Percentiles rank a stretch among this genome's conserved stretches.
phyloP scores from a whole-genome alignment of 2,329 filamentous ascomycete genomes.

The Coniochaeta prunicola region DNA sequence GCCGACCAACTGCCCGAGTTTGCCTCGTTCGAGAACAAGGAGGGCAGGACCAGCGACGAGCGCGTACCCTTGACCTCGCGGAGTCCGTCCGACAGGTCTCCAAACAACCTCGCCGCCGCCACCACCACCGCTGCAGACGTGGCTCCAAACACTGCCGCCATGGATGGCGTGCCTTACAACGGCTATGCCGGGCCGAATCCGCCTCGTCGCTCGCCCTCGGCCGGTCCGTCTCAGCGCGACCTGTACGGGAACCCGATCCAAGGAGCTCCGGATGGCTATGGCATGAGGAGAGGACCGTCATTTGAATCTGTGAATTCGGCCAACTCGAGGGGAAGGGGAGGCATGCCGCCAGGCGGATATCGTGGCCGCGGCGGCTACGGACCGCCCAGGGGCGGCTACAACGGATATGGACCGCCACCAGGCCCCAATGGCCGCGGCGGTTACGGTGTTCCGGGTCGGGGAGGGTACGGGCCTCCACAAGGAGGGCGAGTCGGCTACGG shows the following conservation, averaged over 20 bases:
- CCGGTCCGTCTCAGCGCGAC: slow-evolving; percentile 32
- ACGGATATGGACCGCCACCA: slow-evolving; percentile 33
- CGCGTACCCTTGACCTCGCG: slow-evolving; percentile 61
- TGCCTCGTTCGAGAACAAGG: slow-evolving; percentile 58
- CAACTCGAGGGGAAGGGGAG: slow-evolving; percentile 46
- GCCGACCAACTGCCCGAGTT: slow-evolving; percentile 45
- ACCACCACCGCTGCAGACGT: too few relatives aligned
- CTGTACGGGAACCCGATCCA: slow-evolving; percentile 56
- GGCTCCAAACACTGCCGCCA: slow-evolving; percentile 19
- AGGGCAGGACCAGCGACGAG: slow-evolving; percentile 59
- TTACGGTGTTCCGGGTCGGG: slow-evolving; percentile 22
- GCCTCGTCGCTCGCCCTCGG: slow-evolving; percentile 28
- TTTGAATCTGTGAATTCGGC: slow-evolving; percentile 39
- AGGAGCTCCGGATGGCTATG: slow-evolving; percentile 36
- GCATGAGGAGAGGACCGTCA: slow-evolving; percentile 37
- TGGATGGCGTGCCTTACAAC: slow-evolving; percentile 18
- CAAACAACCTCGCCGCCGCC: slow-evolving; percentile 32
- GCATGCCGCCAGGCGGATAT: slow-evolving; percentile 33
- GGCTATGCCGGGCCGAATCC: slow-evolving; percentile 22
- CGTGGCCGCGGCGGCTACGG: slow-evolving; percentile 44
- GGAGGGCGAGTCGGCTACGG: slow-evolving; percentile 40
- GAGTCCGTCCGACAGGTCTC: slow-evolving; percentile 52
- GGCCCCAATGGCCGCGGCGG: slow-evolving; percentile 20
- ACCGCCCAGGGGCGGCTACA: slow-evolving; percentile 26
- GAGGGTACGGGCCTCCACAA: slow-evolving; percentile 34